These are phyloP conservation scores for Luzula sylvatica DNA, from an alignment of 176 grass and related monocot genomes.

Conservation along the genomic window DNA sequence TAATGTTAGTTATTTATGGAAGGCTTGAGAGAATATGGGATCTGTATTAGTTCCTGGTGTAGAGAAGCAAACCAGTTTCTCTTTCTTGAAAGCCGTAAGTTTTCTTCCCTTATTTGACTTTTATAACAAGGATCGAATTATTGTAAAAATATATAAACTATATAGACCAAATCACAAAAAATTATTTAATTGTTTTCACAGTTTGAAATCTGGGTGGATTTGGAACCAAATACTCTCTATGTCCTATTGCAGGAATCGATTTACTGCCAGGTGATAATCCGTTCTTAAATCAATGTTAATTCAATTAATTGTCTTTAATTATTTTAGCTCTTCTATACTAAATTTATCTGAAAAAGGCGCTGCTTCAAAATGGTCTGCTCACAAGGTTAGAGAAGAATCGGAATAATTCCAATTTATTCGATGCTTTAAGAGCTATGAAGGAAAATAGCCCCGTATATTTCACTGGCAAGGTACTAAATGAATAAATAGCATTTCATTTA, in stretches of 20 bases:
- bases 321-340: not conserved
- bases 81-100: slow-evolving; percentile 84
- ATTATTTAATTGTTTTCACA: slow-evolving; percentile 30
- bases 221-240: slow-evolving; percentile 78
- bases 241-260: slow-evolving; percentile 84
- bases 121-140: not conserved
- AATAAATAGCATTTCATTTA: not conserved
- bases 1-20: not conserved
- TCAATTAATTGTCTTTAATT: not conserved
- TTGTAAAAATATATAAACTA: not conserved
- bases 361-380: slow-evolving; percentile 82
- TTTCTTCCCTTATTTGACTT: slow-evolving; percentile 1
- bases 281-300: slow-evolving; percentile 1
- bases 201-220: slow-evolving; percentile 81
- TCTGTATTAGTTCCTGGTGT: slow-evolving; percentile 64
- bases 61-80: slow-evolving; percentile 66
- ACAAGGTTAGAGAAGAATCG: slow-evolving; percentile 42
- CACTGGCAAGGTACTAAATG: slow-evolving; percentile 66
- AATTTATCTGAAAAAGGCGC: slow-evolving; percentile 44
- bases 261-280: slow-evolving; percentile 65
- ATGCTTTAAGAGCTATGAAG: slow-evolving; percentile 65
- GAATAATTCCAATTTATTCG: slow-evolving; percentile 52
- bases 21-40: slow-evolving; percentile 97
- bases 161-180: no score
- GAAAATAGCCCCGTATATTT: slow-evolving; percentile 69